These are phyloP conservation scores for Sugiyamaella japonica DNA, from an alignment of 1,139 yeast species.

Conservation along the genomic window DNA sequence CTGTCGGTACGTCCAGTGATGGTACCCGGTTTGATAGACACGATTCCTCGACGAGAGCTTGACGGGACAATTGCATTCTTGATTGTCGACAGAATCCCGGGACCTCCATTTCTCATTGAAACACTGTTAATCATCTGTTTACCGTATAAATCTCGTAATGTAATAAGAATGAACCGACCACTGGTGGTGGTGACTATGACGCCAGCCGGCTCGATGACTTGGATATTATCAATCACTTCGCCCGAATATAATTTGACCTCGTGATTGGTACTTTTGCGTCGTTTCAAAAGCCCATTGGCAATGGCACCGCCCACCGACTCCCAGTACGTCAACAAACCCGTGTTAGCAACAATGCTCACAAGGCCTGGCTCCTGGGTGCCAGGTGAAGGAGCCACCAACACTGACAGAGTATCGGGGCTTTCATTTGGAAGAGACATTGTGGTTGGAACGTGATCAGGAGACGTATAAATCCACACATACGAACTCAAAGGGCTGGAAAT, in stretches of 20 bases:
- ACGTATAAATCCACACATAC: conserved; percentile 68
- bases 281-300: conserved; percentile 57
- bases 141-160: conserved; percentile 69
- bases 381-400: conserved; percentile 65
- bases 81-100: conserved; percentile 37
- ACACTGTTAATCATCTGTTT: conserved; percentile 38
- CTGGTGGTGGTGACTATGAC: conserved; percentile 68
- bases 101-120: conserved; percentile 36
- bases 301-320: conserved; percentile 70
- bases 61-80: conserved; percentile 35
- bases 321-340: conserved; percentile 62
- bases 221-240: conserved; percentile 52
- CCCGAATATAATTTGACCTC: conserved; percentile 42
- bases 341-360: conserved; percentile 54
- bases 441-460: conserved; percentile 60
- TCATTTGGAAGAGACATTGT: conserved; percentile 45
- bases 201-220: conserved; percentile 75
- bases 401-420: conserved; percentile 48
- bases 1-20: conserved; percentile 55
- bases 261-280: conserved; percentile 44
- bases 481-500: conserved; percentile 53
- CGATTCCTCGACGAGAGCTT: conserved; percentile 50
- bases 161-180: conserved; percentile 63
- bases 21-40: conserved; percentile 60
- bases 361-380: conserved; percentile 69